Evolutionary conservation across 2,329 filamentous ascomycete species (phyloP), one percentile per base, ranked within the genome.

Genomic region (Beauveria sp.): DNA sequence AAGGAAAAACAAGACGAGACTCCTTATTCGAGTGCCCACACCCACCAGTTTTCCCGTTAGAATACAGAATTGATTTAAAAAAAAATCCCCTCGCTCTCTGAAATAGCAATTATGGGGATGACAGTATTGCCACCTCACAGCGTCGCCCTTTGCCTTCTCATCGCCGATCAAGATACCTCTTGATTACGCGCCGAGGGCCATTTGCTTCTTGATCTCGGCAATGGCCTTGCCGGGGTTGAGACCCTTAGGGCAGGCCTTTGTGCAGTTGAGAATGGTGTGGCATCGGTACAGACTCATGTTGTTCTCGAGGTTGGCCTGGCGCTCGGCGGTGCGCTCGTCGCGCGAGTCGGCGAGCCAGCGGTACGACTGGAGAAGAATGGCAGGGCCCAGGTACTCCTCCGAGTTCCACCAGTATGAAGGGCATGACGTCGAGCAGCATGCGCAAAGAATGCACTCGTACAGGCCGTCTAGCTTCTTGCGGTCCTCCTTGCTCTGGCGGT

Each of bases 351-450:
- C 89, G 67, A 99, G 83, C 95, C 95, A 99, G 73, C 93, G 87
- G 86, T 98, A 99, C 9, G 92, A 96, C 80, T 99, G 95, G 67
- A 99, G 86, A 58, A 99, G 89, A 64, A 99, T 91, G 67, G 95
- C 95, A 63, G 95, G 95, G 66, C 95, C 95, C 56, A 99, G 90
- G 81, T 99, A 99, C 78, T 98, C 93, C 79, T 98, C 93, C 69
- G 89, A 87, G 83, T 99, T 99, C 95, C 95, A 99, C 95, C 95
- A 99, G 84, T 99, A 99, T 20, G 92, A 97, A n/a, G 95, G 95
- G 84, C 95, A 99, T 52, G 93, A 96, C 24, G 95, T 99, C 68
- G 90, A 95, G 87, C 95, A 99, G 87, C 95, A 99, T 70, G 93
- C 93, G 83, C 95, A 99, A 63, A 99, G 88, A 77, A 99, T 98